Evolutionary conservation across 257 asterid genomes (phyloP).

Genomic region (Fraxinus anomala): DNA sequence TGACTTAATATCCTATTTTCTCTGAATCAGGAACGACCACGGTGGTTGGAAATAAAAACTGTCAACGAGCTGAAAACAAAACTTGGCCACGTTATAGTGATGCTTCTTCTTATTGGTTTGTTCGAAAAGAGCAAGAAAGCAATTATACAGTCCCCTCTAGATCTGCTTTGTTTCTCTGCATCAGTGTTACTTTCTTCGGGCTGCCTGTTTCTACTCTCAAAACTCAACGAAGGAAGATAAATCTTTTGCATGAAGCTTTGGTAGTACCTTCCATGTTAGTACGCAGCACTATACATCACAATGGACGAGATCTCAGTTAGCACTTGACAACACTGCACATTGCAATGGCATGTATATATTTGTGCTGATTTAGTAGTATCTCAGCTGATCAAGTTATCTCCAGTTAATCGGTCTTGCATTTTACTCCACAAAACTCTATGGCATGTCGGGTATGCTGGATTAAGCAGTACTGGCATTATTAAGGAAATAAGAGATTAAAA

Average conservation of each 20-base stretch:
- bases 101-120: slow-evolving; percentile 87
- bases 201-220: slow-evolving; percentile 77
- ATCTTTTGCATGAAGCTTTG: background rate
- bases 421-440: background rate
- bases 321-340: too few species aligned
- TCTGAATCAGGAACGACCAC: slow-evolving; percentile 74
- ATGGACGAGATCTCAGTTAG: background rate
- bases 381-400: background rate
- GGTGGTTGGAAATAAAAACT: slow-evolving; percentile 80
- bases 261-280: background rate
- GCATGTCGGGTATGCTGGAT: background rate
- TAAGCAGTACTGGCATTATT: background rate
- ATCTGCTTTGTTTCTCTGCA: slow-evolving; percentile 87
- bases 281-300: background rate
- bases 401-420: background rate
- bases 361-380: background rate
- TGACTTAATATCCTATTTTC: background rate
- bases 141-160: slow-evolving; percentile 62
- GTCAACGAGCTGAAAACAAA: slow-evolving; percentile 84
- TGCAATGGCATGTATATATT: background rate
- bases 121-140: slow-evolving; percentile 93
- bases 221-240: slow-evolving; percentile 41
- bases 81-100: slow-evolving; percentile 89
- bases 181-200: slow-evolving; percentile 75
- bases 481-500: too few species aligned